Percentiles rank a stretch among this genome's conserved stretches.
phyloP scores from a whole-genome alignment of 768 basidiomycete species.

The Podaxis mareebaensis region DNA sequence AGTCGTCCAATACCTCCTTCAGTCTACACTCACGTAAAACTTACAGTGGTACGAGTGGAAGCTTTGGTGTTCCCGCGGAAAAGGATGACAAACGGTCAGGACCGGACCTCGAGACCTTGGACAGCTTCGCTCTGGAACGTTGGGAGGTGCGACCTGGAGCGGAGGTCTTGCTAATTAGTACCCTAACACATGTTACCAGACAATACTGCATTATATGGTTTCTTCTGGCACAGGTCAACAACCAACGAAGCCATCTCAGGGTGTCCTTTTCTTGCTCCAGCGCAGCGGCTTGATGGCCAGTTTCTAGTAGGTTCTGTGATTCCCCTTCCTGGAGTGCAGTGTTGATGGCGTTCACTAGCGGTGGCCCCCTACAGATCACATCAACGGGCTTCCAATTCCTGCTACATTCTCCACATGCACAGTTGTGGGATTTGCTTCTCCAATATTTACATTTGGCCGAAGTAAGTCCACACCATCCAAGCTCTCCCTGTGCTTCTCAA shows the following conservation, averaged over 20 bases:
- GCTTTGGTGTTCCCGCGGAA: constrained; percentile 80
- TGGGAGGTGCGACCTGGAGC: constrained; percentile 71
- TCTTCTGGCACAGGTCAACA: constrained; percentile 82
- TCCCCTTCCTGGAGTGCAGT: constrained; percentile 6
- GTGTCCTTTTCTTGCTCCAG: constrained; percentile 81
- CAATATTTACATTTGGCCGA: constrained; percentile 88
- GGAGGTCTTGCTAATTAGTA: background rate
- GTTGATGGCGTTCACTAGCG: constrained; percentile 35
- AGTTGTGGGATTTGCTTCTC: constrained; percentile 92
- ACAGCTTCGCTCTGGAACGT: constrained; percentile 80
- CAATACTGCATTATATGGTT: constrained; percentile 98
- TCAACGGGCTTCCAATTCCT: constrained; percentile 96
- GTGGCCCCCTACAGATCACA: constrained; percentile 75
- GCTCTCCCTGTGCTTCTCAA: constrained; percentile 21
- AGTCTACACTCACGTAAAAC: constrained; percentile 12
- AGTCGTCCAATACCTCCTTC: background rate
- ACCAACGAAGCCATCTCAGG: constrained; percentile 74
- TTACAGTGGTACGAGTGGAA: constrained; percentile 68
- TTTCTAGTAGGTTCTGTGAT: constrained; percentile 49
- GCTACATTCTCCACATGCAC: constrained; percentile 89
- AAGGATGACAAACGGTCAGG: constrained; percentile 59
- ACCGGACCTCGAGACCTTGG: constrained; percentile 62
- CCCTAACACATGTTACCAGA: constrained; percentile 46
- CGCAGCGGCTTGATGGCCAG: constrained; percentile 85
- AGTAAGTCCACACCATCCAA: constrained; percentile 41